phyloP scores from a whole-genome alignment of 208 protist species.

The Naegleria lovaniensis region DNA sequence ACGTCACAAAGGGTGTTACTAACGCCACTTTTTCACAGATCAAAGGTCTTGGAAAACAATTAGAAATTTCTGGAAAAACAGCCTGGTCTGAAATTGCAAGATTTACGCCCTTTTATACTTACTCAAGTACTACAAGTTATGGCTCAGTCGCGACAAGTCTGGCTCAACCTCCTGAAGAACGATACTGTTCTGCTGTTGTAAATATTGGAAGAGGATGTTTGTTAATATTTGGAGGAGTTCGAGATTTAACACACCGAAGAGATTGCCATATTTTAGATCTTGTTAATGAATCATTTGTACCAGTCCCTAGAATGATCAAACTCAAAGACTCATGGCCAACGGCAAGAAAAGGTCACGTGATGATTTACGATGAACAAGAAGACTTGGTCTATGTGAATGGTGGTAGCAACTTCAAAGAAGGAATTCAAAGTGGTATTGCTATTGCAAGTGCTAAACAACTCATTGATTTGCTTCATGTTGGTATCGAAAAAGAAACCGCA shows the following conservation, averaged over 20 bases:
- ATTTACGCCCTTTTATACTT: not conserved
- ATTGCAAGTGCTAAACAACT: not conserved
- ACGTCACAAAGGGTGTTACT: not conserved
- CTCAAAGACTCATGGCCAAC: not conserved
- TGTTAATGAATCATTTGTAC: not conserved
- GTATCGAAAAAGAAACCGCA: not conserved
- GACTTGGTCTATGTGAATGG: not conserved
- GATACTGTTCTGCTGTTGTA: not conserved
- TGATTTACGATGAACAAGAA: not conserved
- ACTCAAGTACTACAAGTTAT: not conserved
- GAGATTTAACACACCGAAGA: not conserved
- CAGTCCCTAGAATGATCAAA: not conserved
- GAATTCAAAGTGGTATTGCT: not conserved
- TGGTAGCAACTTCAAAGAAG: not conserved
- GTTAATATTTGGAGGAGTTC: constrained; percentile 9
- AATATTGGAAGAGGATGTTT: constrained; percentile 22
- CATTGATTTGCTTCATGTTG: not conserved
- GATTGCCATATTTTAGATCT: constrained; percentile 10
- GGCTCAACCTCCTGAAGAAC: not conserved
- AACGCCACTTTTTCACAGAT: not conserved
- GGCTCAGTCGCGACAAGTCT: not conserved
- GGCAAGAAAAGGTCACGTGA: not conserved
- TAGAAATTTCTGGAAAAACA: constrained; percentile 1
- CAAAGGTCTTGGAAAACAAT: not conserved
- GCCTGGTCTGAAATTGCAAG: not conserved